Conservation (phyloP, 2,329 filamentous ascomycete species). For the Aulographum hederae region DNA sequence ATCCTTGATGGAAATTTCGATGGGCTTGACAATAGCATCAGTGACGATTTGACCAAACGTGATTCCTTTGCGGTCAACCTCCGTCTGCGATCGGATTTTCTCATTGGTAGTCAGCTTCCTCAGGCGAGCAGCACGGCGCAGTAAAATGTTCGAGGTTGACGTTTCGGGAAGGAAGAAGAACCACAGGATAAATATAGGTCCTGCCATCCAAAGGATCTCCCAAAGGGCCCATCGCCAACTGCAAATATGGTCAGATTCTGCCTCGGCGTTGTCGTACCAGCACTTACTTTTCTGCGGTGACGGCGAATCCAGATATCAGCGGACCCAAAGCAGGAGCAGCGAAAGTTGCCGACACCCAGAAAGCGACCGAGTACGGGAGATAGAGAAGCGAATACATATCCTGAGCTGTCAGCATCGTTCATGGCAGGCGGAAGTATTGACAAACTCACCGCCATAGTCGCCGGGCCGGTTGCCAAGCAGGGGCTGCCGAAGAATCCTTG, state of each 20-base stretch:
- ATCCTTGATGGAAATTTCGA: conserved; percentile 4
- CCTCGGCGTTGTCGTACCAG: too few species aligned
- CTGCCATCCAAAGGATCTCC: conserved; percentile 2
- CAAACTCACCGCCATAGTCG: too few species aligned
- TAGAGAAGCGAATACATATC: too few species aligned
- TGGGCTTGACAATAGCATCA: conserved; percentile 3
- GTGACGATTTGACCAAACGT: background rate
- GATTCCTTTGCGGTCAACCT: conserved; percentile 2
- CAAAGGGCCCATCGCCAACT: conserved; percentile 5
- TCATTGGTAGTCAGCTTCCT: conserved; percentile 2
- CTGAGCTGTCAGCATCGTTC: too few species aligned
- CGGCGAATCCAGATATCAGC: conserved; percentile 3
- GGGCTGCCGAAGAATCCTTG: conserved; percentile 6
- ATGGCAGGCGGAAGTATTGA: too few species aligned
- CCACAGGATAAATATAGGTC: conserved; percentile 2
- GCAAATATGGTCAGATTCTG: too few species aligned
- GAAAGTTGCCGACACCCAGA: too few species aligned
- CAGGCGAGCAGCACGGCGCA: conserved; percentile 3
- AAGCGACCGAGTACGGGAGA: too few species aligned
- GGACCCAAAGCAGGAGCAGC: conserved; percentile 3
- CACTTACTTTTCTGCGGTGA: conserved; percentile 1
- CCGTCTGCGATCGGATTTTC: conserved; percentile 1
- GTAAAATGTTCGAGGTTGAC: conserved; percentile 3
- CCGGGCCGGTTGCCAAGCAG: conserved; percentile 4
- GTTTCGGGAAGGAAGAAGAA: conserved; percentile 6